Percentiles rank a stretch among this genome's conserved stretches.
Conservation (phyloP, 2,329 filamentous ascomycete genomes). For the Sporothrix protearum region DNA sequence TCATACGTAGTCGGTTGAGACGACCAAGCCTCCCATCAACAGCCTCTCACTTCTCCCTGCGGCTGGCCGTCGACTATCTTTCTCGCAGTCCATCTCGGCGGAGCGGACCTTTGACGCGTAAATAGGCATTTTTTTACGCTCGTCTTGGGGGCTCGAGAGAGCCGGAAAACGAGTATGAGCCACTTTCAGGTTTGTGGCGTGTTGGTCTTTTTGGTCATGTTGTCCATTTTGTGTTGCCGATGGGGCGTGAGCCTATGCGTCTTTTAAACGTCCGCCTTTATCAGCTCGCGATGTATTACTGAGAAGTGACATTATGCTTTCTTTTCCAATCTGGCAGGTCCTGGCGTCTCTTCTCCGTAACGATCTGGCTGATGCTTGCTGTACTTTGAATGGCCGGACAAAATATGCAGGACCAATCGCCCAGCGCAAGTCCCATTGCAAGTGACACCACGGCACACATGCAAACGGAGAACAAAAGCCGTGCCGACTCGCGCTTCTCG, state of each 20-base stretch:
- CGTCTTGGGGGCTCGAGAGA: neutral
- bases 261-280: neutral
- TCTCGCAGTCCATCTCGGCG: neutral
- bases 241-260: neutral
- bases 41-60: neutral
- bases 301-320: neutral
- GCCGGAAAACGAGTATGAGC: neutral
- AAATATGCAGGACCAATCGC: no score
- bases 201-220: neutral
- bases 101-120: neutral
- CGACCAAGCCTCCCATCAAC: neutral
- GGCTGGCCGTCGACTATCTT: neutral
- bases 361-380: neutral
- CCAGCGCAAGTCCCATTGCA: no score
- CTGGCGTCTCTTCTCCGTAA: neutral
- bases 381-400: neutral
- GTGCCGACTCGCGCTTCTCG: neutral
- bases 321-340: neutral
- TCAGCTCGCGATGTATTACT: neutral
- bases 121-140: neutral
- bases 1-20: neutral
- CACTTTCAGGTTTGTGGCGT: constrained; percentile 1
- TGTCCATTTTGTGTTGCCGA: neutral
- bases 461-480: neutral
- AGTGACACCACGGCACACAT: neutral